Evolutionary conservation across 23 red algal genomes (phyloP), one percentile per base, ranked within the genome.

Genomic region (Chondrus crispus): DNA sequence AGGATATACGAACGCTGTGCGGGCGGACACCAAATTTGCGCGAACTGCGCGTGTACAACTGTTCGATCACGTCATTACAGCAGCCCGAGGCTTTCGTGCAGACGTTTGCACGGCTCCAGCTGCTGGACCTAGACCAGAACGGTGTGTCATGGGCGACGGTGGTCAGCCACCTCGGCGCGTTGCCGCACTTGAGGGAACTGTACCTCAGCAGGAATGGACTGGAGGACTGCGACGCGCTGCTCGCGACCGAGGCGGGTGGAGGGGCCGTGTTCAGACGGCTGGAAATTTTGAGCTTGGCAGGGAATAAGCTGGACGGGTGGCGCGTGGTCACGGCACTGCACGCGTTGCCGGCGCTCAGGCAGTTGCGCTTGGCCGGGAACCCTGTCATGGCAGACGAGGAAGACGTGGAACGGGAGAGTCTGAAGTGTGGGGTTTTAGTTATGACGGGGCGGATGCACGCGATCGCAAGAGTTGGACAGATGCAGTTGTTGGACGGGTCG

Each of bases 331-430:
- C 29, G 48, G 69, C 71, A 73, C 55, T 90, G 5, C 11, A 36
- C 44, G 12, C 39, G 28, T 20, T 80, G 52, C 48, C 32, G 33
- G n/a, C 39, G 12, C 45, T 80, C 71, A 63, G 19, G 18, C 0
- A 60, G 38, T 62, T 90, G 42, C 48, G 87, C 38, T 9, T 90
- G 72, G 41, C 46, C 24, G 87, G 87, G 20, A 90, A 90, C 87
- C 43, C 22, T 20, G 44, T 75, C 11, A 54, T 35, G 30, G 29
- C 52, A 3, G 18, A 13, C 30, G 39, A 4, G 22, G 63, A 52
- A 37, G 41, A 20, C 16, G 82, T 42, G 6, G 77, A 19, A 7
- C 4, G 8, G 8, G 77, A 14, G 9, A 28, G n/a, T 11, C 38
- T 42, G 36, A 18, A 38, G 51, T n/a, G n/a, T n/a, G 60, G 60